Percentiles rank a stretch among this genome's conserved stretches.
Conservation (phyloP, 257 asterid genomes). For the Solanum rostratum region DNA sequence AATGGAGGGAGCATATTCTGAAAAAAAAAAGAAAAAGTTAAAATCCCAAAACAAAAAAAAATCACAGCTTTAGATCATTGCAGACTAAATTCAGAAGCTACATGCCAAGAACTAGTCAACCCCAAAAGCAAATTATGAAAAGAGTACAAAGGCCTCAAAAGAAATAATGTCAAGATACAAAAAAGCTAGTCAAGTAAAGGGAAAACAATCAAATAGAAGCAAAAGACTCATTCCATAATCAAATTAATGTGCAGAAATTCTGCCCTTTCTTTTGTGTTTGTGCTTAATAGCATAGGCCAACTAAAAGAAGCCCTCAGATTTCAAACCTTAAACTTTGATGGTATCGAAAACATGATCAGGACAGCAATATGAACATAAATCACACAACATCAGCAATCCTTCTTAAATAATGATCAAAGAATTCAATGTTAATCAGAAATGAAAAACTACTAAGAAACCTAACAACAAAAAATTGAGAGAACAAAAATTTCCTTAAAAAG, state of each 20-base stretch:
- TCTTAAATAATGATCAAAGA: neutral
- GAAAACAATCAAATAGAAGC: neutral
- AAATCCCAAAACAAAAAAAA: neutral
- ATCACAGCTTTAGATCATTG: neutral
- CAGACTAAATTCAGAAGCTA: neutral
- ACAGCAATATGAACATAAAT: neutral
- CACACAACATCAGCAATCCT: neutral
- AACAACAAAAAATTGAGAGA: neutral
- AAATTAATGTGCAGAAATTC: neutral
- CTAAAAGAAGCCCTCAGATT: neutral
- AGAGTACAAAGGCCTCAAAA: neutral
- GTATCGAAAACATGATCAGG: neutral
- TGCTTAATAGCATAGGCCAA: neutral
- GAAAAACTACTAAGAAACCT: neutral
- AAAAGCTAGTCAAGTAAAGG: neutral
- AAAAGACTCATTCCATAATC: neutral
- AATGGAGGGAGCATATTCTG: neutral
- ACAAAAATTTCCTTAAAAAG: neutral
- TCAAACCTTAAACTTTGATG: neutral
- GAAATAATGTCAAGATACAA: neutral
- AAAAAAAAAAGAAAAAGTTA: neutral
- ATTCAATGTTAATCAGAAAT: neutral
- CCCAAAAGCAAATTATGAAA: neutral
- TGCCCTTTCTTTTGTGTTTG: neutral
- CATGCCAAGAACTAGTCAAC: neutral